Base-by-base conservation (phyloP, 1,284 basidiomycete species). In the Waitea zeae region DNA sequence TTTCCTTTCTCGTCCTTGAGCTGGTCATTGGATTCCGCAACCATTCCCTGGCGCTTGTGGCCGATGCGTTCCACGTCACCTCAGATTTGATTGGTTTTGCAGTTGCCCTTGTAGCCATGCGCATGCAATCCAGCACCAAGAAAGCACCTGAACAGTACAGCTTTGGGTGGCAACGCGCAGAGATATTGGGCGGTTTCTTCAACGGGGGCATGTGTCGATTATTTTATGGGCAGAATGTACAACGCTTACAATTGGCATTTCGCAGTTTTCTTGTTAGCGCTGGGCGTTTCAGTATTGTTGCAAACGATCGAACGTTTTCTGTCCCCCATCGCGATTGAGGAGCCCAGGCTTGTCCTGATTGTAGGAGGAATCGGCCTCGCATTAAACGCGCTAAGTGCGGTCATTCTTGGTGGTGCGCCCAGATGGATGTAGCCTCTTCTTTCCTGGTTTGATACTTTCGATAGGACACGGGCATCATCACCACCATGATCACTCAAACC, bases 151-250 rank as follows among this genome's bases (percentile, higher is more conserved):
- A 31, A 31, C 9, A 14, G 15, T 31, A 9, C 14, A 31, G 9
- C 7, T 31, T 31, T 14, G 30, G 30, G 7, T 31, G 30, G 30
- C 30, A 31, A 14, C 30, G 30, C 9, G 30, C 30, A 17, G 30
- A 31, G 30, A 7, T 31, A 31, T 14, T 31, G 7, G 30, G 30
- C 9, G 30, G n/a, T 11, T 31, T 31, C 30, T 31, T 31, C 30
- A 31, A 31, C 30, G 30, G 30, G 15, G 30, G 30, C 15, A 17
- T 7, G 30, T 14, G 9, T n/a, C 9, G 7, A 26, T n/a, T n/a
- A n/a, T n/a, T n/a, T n/a, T n/a, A n/a, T n/a, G n/a, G n/a, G n/a
- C n/a, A 11, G 24, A 27, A n/a, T n/a, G 11, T n/a, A 27, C 11
- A 11, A n/a, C 11, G 11, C 24, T 11, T n/a, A n/a, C n/a, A n/a